Conservation (phyloP, 202 grass and related monocot species). For the Carex arenaria region DNA sequence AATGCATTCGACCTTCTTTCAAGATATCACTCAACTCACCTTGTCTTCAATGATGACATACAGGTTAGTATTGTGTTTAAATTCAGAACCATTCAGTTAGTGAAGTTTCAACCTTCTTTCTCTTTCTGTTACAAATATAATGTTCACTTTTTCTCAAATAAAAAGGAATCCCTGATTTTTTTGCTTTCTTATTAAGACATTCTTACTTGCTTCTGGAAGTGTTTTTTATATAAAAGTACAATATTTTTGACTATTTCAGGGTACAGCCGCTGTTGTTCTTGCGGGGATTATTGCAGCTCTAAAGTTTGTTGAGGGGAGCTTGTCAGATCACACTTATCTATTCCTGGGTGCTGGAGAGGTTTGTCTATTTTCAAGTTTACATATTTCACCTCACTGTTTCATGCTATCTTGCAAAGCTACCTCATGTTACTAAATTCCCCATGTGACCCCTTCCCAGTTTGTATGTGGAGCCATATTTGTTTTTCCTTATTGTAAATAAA, state of each 20-base stretch:
- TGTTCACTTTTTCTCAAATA: background rate
- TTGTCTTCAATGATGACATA: constrained; percentile 98
- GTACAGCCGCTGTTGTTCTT: constrained; percentile 85
- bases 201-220: background rate
- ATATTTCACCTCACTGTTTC: constrained; percentile 5
- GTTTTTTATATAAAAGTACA: background rate
- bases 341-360: constrained; percentile 97
- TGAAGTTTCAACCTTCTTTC: background rate
- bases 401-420: background rate
- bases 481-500: background rate
- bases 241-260: constrained; percentile 36
- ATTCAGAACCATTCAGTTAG: background rate
- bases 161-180: background rate
- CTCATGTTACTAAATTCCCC: background rate
- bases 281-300: constrained; percentile 65
- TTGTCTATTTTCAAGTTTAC: background rate
- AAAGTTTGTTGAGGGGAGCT: constrained; percentile 58
- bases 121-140: background rate
- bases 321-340: constrained; percentile 70
- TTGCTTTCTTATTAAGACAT: background rate
- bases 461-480: background rate
- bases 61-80: constrained; percentile 37
- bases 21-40: constrained; percentile 72
- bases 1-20: constrained; percentile 87
- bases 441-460: background rate